Evolutionary conservation across 345 rosid genomes (phyloP), one percentile per base, ranked within the genome.

Genomic region (Clarkia xantiana): DNA sequence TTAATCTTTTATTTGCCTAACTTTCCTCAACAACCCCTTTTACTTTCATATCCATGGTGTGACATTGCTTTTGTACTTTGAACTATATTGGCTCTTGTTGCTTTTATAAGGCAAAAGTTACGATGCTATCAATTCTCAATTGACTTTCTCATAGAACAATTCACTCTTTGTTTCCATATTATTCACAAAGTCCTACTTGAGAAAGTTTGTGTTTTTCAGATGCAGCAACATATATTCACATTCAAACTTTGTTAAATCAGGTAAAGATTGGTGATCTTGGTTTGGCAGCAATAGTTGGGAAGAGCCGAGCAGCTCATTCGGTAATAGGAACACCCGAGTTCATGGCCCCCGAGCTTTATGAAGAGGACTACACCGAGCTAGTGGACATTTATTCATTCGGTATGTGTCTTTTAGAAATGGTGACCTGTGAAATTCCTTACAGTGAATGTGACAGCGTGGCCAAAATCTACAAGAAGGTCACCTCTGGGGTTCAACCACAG

Each of bases 181-280:
- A 29, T 29, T 29, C 36, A 29, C 36, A 29, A 29, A 29, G 5
- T 5, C 36, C 36, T 7, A 22, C 25, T 22, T 22, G 25, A 2
- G 25, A 29, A 29, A 29, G 36, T 29, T 29, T 29, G 6, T 29
- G 36, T 29, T 29, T 29, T 29, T 2, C 36, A 29, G 36, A 3
- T 29, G 36, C 36, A 29, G 36, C 7, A 29, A 29, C 25, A 22
- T 22, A 22, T 22, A 29, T 5, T 29, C 8, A 29, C 36, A 5
- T 29, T 29, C 36, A 1, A 29, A 29, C 11, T 49, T 12, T 11
- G 40, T 20, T 29, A 5, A 16, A 49, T 20, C 49, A 86, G 94
- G 90, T 87, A n/a, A 84, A 87, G 74, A 84, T 87, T 15, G 96
- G 96, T 17, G 96, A 87, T 65, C 52, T 84, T 13, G 96, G 96